Conservation (phyloP, 345 rosid species). For the rapeseed (Brassica napus) region Da-Ae NC_063446.1:23819501-23820000, state of each 20-base stretch:
- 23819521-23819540: neutral
- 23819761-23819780: constrained; percentile 81
- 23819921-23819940: constrained; percentile 6
- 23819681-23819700: constrained; percentile 75
- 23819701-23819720: constrained; percentile 64
- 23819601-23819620: neutral
- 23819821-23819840: constrained; percentile 10
- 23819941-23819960: constrained; percentile 4
- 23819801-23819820: constrained; percentile 27
- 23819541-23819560: neutral
- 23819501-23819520: neutral
- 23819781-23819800: constrained; percentile 46
- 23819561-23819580: neutral
- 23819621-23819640: constrained; percentile 1
- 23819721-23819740: constrained; percentile 64
- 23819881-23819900: constrained; percentile 46
- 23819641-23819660: neutral
- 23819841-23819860: neutral
- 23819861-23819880: constrained; percentile 51
- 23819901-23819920: constrained; percentile 9
- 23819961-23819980: constrained; percentile 32
- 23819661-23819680: constrained; percentile 34
- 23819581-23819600: neutral
- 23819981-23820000: constrained; percentile 35
- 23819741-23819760: constrained; percentile 69